Conservation (phyloP, 371 early-diverging fungal species). For the Zopfochytrium polystomum region DNA sequence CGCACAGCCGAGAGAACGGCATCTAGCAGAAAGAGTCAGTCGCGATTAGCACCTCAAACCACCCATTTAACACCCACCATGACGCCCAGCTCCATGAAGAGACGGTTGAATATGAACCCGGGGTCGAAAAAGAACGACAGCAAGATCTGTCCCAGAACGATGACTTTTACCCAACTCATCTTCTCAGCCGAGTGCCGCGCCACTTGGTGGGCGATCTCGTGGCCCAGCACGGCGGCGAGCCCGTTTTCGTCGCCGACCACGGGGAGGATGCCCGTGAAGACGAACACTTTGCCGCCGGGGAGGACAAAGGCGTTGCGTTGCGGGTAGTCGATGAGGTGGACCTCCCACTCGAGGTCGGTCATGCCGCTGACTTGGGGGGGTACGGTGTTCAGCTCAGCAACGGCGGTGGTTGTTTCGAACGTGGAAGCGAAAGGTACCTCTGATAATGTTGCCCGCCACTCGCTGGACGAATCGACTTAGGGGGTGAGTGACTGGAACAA, state of each 20-base stretch:
- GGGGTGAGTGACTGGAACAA: constrained; percentile 63
- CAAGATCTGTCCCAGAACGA: constrained; percentile 52
- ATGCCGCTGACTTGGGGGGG: constrained; percentile 24
- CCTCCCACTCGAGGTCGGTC: constrained; percentile 43
- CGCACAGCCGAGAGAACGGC: constrained; percentile 81
- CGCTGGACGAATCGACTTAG: constrained; percentile 56
- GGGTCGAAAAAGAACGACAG: constrained; percentile 55
- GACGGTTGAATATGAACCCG: too few species aligned
- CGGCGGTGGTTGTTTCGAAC: too few species aligned
- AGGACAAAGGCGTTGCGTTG: constrained; percentile 90
- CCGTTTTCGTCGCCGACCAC: constrained; percentile 79
- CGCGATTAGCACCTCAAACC: constrained; percentile 53
- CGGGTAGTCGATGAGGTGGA: constrained; percentile 69
- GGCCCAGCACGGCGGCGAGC: constrained; percentile 76
- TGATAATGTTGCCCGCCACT: constrained; percentile 67
- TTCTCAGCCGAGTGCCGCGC: constrained; percentile 62
- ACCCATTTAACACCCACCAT: too few species aligned
- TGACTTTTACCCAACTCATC: constrained; percentile 68
- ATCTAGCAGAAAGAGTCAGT: constrained; percentile 57
- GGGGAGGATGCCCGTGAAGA: constrained; percentile 85
- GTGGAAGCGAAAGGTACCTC: constrained; percentile 44
- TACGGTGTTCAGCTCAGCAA: background rate
- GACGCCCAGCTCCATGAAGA: too few species aligned
- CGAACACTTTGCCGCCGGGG: constrained; percentile 87
- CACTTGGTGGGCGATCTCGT: constrained; percentile 72